Base-by-base conservation (phyloP, 75 land plant species). In the Cryptomeria japonica region DNA sequence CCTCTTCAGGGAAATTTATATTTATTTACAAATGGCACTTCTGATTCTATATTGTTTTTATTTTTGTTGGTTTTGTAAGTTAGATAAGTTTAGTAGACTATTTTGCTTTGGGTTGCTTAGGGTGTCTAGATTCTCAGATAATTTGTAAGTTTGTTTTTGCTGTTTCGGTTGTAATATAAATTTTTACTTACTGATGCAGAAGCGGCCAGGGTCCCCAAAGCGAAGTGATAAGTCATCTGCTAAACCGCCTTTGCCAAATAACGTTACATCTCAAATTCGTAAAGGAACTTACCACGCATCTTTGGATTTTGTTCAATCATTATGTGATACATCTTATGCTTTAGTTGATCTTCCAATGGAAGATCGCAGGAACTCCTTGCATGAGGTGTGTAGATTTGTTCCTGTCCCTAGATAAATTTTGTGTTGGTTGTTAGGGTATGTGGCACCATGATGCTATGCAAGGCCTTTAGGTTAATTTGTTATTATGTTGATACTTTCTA, bases 291-390 rank as follows among this genome's bases (percentile, higher is more conserved):
- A 97, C 87, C 97, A 98, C 89, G 96, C 92, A 64, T 97, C 99
- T 10, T 88, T 98, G 88, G 99, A 98, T 47, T 97, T 98, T 92
- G 98, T 98, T 19, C 96, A 94, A 47, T 92, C 96, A 16, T 90
- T 98, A 86, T 97, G 99, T 93, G 99, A 98, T 46, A 98, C 96
- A 75, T 97, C 99, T 39, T 95, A 96, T 80, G 96, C 96, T 44
- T 91, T 98, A 61, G 95, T 96, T n/a, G 99, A 98, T 91, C 96
- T 95, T 91, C 99, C 99, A 10, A 88, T 97, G 93, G 99, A 98
- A 91, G 96, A 98, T 83, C 95, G 99, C 58, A 95, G 92, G 89
- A 91, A 88, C 88, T 94, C 99, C 86, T 94, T 98, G 86, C 90
- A 91, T 84, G 99, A 98, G 99, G 99, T 98, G 89, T 37, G 18